Evolutionary conservation across 164 flowering plant genomes (phyloP), one percentile per base, ranked within the genome.

Genomic region (Litsea cubeba): DNA sequence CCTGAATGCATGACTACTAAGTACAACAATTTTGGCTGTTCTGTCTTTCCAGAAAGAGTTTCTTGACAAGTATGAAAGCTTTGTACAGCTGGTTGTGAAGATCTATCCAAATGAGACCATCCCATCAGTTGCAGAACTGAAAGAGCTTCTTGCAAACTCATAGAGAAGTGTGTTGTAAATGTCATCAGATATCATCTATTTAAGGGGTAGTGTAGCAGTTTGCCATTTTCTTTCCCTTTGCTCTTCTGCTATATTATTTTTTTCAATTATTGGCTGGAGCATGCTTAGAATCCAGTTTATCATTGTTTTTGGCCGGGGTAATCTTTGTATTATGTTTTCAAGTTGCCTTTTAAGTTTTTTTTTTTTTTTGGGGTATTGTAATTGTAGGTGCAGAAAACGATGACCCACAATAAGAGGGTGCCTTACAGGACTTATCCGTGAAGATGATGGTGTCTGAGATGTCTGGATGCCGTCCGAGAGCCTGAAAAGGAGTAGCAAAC

Each of bases 41-140:
- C 15, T 62, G 68, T 30, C 32, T 63, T 30, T 76, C 71, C 97
- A 93, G 98, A 91, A 91, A 80, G 98, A 93, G 78, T 93, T 93
- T 79, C 86, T 93, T 54, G 95, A 91, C 81, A 93, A 91, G 85
- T 93, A 91, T 72, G 97, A 91, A 28, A 87, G 91, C 81, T 93
- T 93, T 80, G 92, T 82, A 0, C 90, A 86, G 75, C 81, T 91
- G 64, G 92, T 90, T 28, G 88, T 88, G 46, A 93, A 90, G 87
- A 82, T 91, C 30, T 93, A 93, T 75, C 97, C 95, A 15, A 77
- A 63, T 4, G 98, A 93, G 78, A 83, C 72, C 58, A 78, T 90
- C 62, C 90, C 88, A 30, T 77, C 95, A 50, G 97, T 86, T 14
- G 50, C 85, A 54, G 98, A 91, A 77, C 88, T 93, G 91, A 87